phyloP scores from a whole-genome alignment of 2,329 filamentous ascomycete species.

The Calonectria crousiana region DNA sequence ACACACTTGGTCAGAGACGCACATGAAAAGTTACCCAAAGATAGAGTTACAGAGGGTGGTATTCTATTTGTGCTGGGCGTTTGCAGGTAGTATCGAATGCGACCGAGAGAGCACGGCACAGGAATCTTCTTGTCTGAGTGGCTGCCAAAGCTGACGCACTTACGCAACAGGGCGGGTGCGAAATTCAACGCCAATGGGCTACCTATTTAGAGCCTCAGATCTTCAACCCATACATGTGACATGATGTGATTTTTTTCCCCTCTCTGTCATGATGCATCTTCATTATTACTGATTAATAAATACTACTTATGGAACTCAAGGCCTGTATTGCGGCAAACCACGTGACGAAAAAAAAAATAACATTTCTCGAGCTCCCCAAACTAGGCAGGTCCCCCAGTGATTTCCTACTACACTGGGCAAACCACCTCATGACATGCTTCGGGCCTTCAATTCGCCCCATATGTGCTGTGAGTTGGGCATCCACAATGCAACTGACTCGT shows the following conservation, averaged over 20 bases:
- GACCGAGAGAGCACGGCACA: not conserved
- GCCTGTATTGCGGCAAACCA: not conserved
- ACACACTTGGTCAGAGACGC: not conserved
- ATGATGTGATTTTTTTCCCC: not conserved
- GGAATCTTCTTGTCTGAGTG: not conserved
- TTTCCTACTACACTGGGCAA: not conserved
- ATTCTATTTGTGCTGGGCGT: not conserved
- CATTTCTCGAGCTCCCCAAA: not conserved
- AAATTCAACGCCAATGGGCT: not conserved
- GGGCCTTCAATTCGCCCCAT: not conserved
- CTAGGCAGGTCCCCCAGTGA: conserved; percentile 7
- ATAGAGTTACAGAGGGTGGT: conserved; percentile 1
- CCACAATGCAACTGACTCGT: not conserved
- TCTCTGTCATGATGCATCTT: not conserved
- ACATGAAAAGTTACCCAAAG: not conserved
- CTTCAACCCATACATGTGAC: not conserved
- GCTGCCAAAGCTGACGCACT: not conserved
- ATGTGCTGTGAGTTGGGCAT: not conserved
- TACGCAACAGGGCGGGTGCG: not conserved
- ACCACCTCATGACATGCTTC: not conserved
- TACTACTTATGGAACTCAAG: not conserved
- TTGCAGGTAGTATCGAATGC: not conserved
- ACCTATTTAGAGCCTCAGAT: not conserved
- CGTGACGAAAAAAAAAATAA: conserved; percentile 1
- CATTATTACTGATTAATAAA: not conserved